Percentiles rank a stretch among this genome's conserved stretches.
Conservation (phyloP, 2,329 filamentous ascomycete genomes). For the Hymenoscyphus fraxineus region DNA sequence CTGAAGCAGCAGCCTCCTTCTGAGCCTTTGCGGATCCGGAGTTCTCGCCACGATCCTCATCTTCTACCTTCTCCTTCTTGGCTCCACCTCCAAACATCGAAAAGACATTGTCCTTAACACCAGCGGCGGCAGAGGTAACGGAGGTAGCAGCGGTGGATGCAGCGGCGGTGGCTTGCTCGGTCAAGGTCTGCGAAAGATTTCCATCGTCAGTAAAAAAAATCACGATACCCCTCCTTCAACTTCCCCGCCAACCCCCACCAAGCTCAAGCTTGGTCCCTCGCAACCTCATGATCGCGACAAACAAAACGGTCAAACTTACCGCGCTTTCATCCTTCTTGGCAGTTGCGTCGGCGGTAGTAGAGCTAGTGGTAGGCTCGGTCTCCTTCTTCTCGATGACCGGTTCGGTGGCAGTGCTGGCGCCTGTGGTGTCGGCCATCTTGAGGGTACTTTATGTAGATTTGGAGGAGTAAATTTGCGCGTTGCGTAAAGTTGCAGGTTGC, state of each 20-base stretch:
- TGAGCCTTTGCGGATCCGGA: constrained; percentile 85
- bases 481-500: neutral
- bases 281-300: constrained; percentile 1
- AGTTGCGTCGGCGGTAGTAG: constrained; percentile 8
- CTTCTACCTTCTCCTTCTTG: constrained; percentile 87
- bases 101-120: constrained; percentile 66
- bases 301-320: constrained; percentile 21
- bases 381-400: constrained; percentile 34
- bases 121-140: constrained; percentile 39
- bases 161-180: constrained; percentile 35
- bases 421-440: constrained; percentile 15
- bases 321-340: constrained; percentile 14
- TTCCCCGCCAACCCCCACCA: constrained; percentile 12
- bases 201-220: constrained; percentile 9
- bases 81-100: constrained; percentile 98
- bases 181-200: constrained; percentile 27
- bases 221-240: neutral
- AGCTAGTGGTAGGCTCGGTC: constrained; percentile 18
- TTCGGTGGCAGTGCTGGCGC: constrained; percentile 35
- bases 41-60: constrained; percentile 78
- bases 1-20: constrained; percentile 46
- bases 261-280: neutral
- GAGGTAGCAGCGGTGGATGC: constrained; percentile 39
- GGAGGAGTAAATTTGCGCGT: neutral
- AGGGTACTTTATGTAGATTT: neutral